These are phyloP conservation scores for Clonostachys solani DNA, from an alignment of 2,329 filamentous ascomycete genomes.

Conservation along the genomic window DNA sequence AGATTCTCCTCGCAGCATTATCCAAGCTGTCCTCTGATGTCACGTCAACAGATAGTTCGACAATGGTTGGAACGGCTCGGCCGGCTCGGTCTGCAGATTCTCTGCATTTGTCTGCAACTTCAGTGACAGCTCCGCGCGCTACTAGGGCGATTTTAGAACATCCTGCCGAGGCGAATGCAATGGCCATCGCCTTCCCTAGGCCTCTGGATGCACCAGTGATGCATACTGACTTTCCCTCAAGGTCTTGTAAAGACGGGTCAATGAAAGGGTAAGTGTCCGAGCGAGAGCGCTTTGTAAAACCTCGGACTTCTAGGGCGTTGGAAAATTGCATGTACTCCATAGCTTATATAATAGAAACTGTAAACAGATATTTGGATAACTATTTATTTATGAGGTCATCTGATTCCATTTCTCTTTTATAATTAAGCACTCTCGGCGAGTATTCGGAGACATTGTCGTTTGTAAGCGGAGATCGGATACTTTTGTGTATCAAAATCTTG, in stretches of 20 bases:
- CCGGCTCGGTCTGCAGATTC: slow-evolving; percentile 11
- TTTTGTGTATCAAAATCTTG: too few relatives aligned
- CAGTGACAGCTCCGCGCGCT: slow-evolving; percentile 25
- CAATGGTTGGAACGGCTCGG: slow-evolving; percentile 20
- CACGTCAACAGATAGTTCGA: slow-evolving; percentile 32
- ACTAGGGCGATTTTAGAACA: slow-evolving; percentile 38
- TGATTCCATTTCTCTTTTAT: too few relatives aligned
- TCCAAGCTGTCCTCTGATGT: slow-evolving; percentile 21
- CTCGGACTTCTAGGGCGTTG: too few relatives aligned
- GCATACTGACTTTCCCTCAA: slow-evolving; percentile 33
- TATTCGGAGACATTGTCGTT: too few relatives aligned
- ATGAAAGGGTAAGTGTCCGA: slow-evolving; percentile 40
- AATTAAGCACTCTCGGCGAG: too few relatives aligned
- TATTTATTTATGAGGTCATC: too few relatives aligned
- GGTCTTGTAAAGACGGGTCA: slow-evolving; percentile 29
- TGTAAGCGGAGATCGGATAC: too few relatives aligned
- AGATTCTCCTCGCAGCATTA: slow-evolving; percentile 14
- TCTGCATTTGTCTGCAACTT: neutral
- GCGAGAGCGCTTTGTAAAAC: too few relatives aligned
- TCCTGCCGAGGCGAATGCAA: slow-evolving; percentile 50
- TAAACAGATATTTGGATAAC: too few relatives aligned
- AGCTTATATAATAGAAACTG: too few relatives aligned
- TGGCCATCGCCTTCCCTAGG: slow-evolving; percentile 46
- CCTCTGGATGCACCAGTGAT: slow-evolving; percentile 52
- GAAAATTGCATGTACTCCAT: too few relatives aligned